These are phyloP conservation scores for Tulasnella sp. DNA, from an alignment of 768 basidiomycete species.

Conservation along the genomic window DNA sequence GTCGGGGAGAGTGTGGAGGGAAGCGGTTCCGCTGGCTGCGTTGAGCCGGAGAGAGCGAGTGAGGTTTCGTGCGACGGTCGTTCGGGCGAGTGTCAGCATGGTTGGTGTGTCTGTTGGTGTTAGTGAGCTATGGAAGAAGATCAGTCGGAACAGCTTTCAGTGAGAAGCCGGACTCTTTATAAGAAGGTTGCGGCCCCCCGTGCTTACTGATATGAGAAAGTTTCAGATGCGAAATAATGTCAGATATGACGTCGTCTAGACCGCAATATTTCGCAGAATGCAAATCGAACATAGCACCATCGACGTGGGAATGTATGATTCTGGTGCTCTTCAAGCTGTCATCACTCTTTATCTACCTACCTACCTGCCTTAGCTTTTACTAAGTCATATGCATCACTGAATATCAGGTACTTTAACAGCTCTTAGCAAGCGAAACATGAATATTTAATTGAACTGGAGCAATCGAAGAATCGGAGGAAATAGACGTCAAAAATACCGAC, in stretches of 20 bases:
- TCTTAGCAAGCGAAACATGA: too few relatives aligned
- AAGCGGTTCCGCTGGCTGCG: constrained; percentile 28
- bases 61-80: constrained; percentile 33
- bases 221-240: not conserved
- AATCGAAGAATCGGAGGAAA: too few relatives aligned
- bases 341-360: too few relatives aligned
- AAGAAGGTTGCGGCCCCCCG: not conserved
- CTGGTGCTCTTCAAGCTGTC: too few relatives aligned
- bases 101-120: constrained; percentile 13
- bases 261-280: not conserved
- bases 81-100: constrained; percentile 43
- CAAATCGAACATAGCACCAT: not conserved
- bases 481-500: too few relatives aligned
- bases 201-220: not conserved
- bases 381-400: too few relatives aligned
- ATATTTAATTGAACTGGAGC: too few relatives aligned
- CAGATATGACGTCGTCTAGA: not conserved
- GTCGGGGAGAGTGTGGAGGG: constrained; percentile 61
- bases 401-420: too few relatives aligned
- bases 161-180: not conserved
- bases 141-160: not conserved
- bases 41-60: constrained; percentile 37
- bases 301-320: not conserved
- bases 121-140: not conserved
- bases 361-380: too few relatives aligned